Evolutionary conservation across 1,284 basidiomycete genomes (phyloP), one percentile per base, ranked within the genome.

Genomic region (Trametes versicolor): DNA sequence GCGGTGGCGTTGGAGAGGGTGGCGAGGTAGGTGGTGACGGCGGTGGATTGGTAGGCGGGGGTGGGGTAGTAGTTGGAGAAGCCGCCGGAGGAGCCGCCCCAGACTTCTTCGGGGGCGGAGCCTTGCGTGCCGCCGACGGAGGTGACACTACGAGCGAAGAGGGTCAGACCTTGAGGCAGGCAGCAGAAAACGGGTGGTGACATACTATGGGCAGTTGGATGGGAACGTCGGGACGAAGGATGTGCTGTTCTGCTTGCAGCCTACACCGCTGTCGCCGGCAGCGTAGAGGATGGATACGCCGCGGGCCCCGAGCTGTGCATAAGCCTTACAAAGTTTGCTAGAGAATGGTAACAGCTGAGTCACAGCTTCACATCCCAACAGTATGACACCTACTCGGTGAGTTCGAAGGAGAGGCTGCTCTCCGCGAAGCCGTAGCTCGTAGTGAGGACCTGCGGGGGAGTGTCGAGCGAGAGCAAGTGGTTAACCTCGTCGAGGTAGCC

Each of bases 151-250:
- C 87, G n/a, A n/a, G n/a, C n/a, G n/a, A n/a, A n/a, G n/a, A n/a
- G n/a, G n/a, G n/a, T n/a, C n/a, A n/a, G n/a, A n/a, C n/a, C n/a
- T n/a, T n/a, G n/a, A n/a, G n/a, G n/a, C n/a, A n/a, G n/a, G n/a
- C n/a, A n/a, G n/a, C n/a, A n/a, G n/a, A n/a, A n/a, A n/a, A n/a
- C n/a, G n/a, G n/a, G n/a, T n/a, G n/a, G n/a, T n/a, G n/a, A 39
- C 49, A 76, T 78, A 55, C 43, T 69, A 82, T 75, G 74, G 77
- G 84, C 87, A 83, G 9, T 83, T 83, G 55, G 89, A 87, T 9
- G 90, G 91, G 83, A 93, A 92, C 0, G 73, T 79, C 15, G 90
- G 89, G 64, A 87, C 82, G 84, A 92, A 92, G 17, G 79, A 70
- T 15, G 72, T 73, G 37, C 63, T 79, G 56, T 82, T 83, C n/a